phyloP scores from a whole-genome alignment of 192 early-diverging fungal genomes.

The Rhizophagus sp. region DNA sequence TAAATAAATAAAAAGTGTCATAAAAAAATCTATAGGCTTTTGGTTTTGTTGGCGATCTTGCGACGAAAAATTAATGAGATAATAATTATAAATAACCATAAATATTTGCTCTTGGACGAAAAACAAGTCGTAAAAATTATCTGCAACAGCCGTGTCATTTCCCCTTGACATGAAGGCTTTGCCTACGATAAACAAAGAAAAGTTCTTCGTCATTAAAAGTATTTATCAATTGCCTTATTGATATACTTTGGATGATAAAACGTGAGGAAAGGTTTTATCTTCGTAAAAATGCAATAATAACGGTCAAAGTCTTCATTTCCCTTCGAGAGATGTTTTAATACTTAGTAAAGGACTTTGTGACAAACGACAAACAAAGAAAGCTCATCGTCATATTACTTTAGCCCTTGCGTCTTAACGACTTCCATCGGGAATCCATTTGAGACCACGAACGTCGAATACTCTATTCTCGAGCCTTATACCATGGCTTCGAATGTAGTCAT shows the following conservation, averaged over 20 bases:
- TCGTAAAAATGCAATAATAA: background rate
- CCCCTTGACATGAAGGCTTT: no score
- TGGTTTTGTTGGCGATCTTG: background rate
- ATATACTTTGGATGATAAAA: background rate
- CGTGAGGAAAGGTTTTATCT: background rate
- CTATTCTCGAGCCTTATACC: conserved; percentile 4
- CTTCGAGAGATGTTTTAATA: no score
- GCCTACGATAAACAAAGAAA: background rate
- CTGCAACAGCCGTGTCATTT: no score
- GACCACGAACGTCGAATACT: background rate
- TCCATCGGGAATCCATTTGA: background rate
- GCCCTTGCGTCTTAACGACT: background rate
- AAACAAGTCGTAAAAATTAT: background rate
- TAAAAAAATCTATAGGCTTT: no score
- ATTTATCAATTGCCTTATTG: background rate
- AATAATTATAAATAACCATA: background rate
- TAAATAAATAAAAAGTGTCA: background rate
- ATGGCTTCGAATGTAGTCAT: conserved; percentile 1
- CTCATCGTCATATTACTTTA: background rate
- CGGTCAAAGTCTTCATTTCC: background rate
- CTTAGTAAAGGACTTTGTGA: background rate
- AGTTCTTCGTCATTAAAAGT: background rate
- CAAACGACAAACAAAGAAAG: background rate
- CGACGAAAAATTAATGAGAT: background rate
- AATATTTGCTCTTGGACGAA: background rate